Conservation (phyloP, 2,329 filamentous ascomycete species). For the Colletotrichum incanum region DNA sequence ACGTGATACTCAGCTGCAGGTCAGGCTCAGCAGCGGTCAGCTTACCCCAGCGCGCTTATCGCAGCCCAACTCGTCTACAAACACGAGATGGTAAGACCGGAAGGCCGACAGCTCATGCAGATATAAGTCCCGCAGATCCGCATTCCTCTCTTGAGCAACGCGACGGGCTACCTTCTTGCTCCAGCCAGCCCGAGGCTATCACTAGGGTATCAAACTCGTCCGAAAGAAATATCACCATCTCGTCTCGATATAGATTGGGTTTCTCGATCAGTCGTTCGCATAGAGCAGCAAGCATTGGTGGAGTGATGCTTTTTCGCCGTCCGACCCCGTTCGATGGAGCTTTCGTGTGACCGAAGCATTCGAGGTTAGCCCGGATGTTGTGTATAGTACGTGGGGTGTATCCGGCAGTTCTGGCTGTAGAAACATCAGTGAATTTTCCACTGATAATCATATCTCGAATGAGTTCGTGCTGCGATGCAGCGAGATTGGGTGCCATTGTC, state of each 20-base stretch:
- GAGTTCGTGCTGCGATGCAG: not conserved
- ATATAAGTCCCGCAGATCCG: constrained; percentile 55
- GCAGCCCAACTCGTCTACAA: constrained; percentile 55
- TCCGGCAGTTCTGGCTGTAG: not conserved
- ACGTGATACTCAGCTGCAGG: too few species aligned
- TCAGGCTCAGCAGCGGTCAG: too few species aligned
- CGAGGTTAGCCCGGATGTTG: not conserved
- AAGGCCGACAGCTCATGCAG: constrained; percentile 52
- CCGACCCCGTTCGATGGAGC: too few species aligned
- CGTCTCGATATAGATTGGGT: constrained; percentile 42
- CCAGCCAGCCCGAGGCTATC: constrained; percentile 17
- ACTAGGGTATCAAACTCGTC: constrained; percentile 40
- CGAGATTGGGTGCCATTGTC: not conserved
- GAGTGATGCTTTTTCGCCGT: not conserved
- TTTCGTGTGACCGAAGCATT: too few species aligned
- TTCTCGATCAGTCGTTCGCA: constrained; percentile 13
- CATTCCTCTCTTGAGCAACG: constrained; percentile 51
- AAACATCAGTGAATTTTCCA: not conserved
- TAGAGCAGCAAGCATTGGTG: not conserved
- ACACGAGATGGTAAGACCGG: constrained; percentile 53
- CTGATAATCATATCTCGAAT: not conserved
- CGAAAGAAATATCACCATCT: constrained; percentile 45
- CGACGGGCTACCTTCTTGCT: constrained; percentile 47
- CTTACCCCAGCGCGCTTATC: constrained; percentile 53
- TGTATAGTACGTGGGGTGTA: not conserved